Base-by-base conservation (phyloP, 2,329 filamentous ascomycete genomes). In the Alternaria ethzedia region DNA sequence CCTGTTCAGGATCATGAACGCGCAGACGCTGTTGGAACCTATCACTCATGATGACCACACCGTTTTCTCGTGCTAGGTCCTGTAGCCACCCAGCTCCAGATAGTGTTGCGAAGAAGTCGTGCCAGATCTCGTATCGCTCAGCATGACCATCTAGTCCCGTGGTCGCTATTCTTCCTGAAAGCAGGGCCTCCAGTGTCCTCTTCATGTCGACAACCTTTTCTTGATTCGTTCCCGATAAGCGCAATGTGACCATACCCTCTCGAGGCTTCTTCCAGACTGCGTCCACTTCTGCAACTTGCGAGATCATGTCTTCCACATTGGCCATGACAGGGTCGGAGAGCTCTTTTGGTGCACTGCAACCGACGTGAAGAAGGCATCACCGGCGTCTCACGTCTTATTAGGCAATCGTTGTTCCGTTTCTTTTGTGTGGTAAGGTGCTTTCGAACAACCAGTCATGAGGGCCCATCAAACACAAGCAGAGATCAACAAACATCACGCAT, bases 31-130 rank as follows among this genome's bases (percentile, higher is more conserved):
- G 57, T 47, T 63, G 59, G 7, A 57, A 23, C 17, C 15, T 57
- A 43, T 66, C 61, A 46, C 61, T 61, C 6, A 57, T 50, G 32
- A 64, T 54, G 9, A 28, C 28, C 12, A 59, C 12, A 10, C 50
- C 56, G 5, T 25, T 58, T 6, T 61, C 41, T 12, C 45, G 57
- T 5, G 30, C 50, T 10, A 61, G 36, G 13, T 64, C 54, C 30
- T 66, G 57, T 12, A 61, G 36, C 50, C 50, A 63, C 11, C 28
- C 8, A 9, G 44, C 20, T 30, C 60, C 60, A 30, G 54, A 13
- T n/a, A 49, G 28, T 13, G 52, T 61, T 17, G 52, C 52, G 44
- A 66, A 61, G 45, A 59, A 61, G 28, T 61, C 54, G 43, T 64
- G 54, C 64, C 64, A 66, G 36, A 64, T 54, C 50, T 64, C 61